These are phyloP conservation scores for Coleophoma cylindrospora DNA, from an alignment of 2,329 filamentous ascomycete genomes.

Conservation along the genomic window DNA sequence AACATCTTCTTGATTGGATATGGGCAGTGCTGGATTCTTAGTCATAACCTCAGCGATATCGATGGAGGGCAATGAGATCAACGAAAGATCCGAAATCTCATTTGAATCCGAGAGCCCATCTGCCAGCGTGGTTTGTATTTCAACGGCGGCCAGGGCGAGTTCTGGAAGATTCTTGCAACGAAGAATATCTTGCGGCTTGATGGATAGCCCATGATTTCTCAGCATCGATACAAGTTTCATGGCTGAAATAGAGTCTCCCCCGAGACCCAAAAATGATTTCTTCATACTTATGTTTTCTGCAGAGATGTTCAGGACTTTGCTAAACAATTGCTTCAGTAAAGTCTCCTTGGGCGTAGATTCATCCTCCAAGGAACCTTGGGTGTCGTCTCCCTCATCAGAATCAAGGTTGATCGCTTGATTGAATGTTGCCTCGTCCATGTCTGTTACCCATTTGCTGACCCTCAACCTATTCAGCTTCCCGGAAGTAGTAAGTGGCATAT, in stretches of 20 bases:
- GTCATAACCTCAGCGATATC: background rate
- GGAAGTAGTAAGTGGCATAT: constrained; percentile 7
- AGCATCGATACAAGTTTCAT: too few species aligned
- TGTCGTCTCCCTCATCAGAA: background rate
- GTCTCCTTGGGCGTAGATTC: background rate
- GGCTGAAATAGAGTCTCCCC: too few species aligned
- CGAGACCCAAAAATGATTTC: background rate
- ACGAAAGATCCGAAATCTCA: too few species aligned
- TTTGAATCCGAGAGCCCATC: too few species aligned
- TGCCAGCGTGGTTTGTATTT: too few species aligned
- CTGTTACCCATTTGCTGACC: constrained; percentile 5
- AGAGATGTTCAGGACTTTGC: background rate
- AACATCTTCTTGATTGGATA: constrained; percentile 4
- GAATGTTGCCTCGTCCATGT: constrained; percentile 3
- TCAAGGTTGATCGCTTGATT: background rate
- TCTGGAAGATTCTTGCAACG: too few species aligned
- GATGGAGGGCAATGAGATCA: background rate
- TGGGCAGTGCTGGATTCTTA: constrained; percentile 2
- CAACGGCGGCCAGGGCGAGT: too few species aligned
- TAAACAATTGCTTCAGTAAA: background rate
- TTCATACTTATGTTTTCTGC: background rate
- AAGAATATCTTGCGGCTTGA: too few species aligned
- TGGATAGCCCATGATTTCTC: too few species aligned
- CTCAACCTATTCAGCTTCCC: constrained; percentile 15
- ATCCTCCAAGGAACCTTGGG: background rate